Base-by-base conservation (phyloP, 257 asterid genomes). In the Rubia yunnanensis region DNA sequence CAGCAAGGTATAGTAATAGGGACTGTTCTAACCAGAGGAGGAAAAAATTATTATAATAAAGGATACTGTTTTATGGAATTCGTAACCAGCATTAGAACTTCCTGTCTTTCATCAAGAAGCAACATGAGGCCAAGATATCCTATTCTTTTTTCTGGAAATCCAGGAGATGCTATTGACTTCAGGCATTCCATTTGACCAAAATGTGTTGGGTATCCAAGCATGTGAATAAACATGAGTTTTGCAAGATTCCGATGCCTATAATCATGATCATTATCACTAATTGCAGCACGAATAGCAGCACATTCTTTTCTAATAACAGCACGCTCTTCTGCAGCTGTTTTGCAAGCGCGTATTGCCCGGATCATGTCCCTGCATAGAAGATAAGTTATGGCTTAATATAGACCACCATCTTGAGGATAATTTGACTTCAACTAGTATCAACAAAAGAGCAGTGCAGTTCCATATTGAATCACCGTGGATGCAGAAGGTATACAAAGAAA, bases 141-240 rank as follows among this genome's bases (percentile, higher is more conserved):
- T 66, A 90, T 88, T 83, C 98, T 90, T 84, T 94, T 94, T 77
- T 90, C 99, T 4, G 99, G 98, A 76, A 94, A 90, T 72, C 96
- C 99, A 30, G 97, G 95, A 70, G 95, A 79, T 70, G 99, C 99
- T 69, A 94, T 94, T 75, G 78, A 77, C 80, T 90, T 90, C 69
- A 94, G 80, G 83, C 99, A 94, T 82, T 94, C 99, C 99, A 94
- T 94, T 83, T 94, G 99, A 79, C 98, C 99, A 80, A 94, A 94
- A 82, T 94, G 99, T 30, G 99, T 94, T 32, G 98, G 98, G 71
- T 90, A 90, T 66, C 99, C 99, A 73, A 94, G 96, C 99, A 94
- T 94, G 89, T 94, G 98, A 78, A 94, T 88, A 78, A 88, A 94
- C 99, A 90, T 94, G 81, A 94, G 98, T 80, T 94, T 94, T 50